Percentiles rank a stretch among this genome's conserved stretches.
Evolutionary conservation across 2,329 filamentous ascomycete species (phyloP).

Genomic region (Colletotrichum lentis): DNA sequence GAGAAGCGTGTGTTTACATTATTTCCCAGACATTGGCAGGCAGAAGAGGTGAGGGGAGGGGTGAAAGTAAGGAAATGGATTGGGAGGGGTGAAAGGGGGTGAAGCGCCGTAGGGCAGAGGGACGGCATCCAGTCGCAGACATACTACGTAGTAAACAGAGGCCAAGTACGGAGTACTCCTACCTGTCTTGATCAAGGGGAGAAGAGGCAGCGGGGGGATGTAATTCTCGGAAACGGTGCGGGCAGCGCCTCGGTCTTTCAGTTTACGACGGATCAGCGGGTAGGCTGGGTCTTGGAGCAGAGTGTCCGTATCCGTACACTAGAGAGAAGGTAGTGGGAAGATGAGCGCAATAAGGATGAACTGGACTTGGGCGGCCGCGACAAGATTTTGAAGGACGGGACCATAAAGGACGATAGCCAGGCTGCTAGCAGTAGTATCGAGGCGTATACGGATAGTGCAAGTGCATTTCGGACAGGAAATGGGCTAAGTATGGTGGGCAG

Average conservation of each 20-base stretch:
- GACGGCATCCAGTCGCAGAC: constrained; percentile 10
- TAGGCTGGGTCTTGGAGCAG: constrained; percentile 4
- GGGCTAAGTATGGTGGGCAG: background rate
- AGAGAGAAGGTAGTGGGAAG: background rate
- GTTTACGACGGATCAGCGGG: constrained; percentile 2
- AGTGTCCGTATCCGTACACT: no score
- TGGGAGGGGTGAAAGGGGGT: constrained; percentile 3
- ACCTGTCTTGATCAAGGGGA: background rate
- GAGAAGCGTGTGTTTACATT: background rate
- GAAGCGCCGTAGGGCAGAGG: constrained; percentile 15
- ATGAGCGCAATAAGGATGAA: constrained; percentile 3
- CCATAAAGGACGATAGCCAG: constrained; percentile 6
- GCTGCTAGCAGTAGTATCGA: background rate
- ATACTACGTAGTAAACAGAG: no score
- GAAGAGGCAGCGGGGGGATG: background rate
- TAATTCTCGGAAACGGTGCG: constrained; percentile 11
- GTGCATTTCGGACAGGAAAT: background rate
- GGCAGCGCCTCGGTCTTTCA: background rate
- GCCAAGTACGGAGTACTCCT: background rate
- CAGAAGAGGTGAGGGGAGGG: background rate
- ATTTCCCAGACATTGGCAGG: constrained; percentile 1
- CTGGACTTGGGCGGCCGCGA: constrained; percentile 7
- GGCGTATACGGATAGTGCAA: background rate
- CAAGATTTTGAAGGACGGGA: constrained; percentile 9
- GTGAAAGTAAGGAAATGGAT: background rate